A percentile compares a stretch with the other conserved stretches of the same genome.
Conservation (phyloP, 2,329 filamentous ascomycete species). For the Byssochlamys sp. region DNA sequence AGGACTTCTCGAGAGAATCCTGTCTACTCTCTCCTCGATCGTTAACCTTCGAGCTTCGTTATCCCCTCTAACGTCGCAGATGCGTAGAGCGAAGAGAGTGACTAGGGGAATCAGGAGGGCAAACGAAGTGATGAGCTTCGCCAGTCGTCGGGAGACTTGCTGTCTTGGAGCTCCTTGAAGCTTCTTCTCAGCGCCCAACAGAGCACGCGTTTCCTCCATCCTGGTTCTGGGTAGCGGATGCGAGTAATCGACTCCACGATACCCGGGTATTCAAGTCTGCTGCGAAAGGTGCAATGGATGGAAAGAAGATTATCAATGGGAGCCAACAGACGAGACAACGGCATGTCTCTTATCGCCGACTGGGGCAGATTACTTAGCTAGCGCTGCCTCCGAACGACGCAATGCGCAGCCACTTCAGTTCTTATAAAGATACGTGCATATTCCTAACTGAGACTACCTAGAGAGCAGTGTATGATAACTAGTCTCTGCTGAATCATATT, state of each 20-base stretch:
- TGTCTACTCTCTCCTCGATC: slow-evolving; percentile 32
- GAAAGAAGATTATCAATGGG: not conserved
- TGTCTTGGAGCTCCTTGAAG: not conserved
- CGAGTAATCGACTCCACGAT: not conserved
- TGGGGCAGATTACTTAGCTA: not conserved
- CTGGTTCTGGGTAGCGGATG: not conserved
- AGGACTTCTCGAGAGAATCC: slow-evolving; percentile 38
- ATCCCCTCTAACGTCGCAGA: not conserved
- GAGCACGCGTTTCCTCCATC: not conserved
- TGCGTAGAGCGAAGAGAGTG: slow-evolving; percentile 2
- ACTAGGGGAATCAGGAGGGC: slow-evolving; percentile 3
- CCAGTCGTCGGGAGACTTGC: not conserved
- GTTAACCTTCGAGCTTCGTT: slow-evolving; percentile 4
- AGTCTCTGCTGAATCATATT: too few species aligned
- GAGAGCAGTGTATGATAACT: too few species aligned
- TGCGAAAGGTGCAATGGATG: not conserved
- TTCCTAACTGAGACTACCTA: not conserved
- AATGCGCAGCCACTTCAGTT: not conserved
- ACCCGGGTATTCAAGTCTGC: not conserved
- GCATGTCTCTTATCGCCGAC: not conserved
- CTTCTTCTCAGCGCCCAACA: not conserved
- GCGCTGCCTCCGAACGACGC: not conserved
- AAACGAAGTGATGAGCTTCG: slow-evolving; percentile 3
- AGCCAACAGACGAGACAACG: not conserved
- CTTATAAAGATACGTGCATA: not conserved